These are phyloP conservation scores for Hanseniaspora guilliermondii DNA, from an alignment of 805 yeast species.

Conservation along the genomic window DNA sequence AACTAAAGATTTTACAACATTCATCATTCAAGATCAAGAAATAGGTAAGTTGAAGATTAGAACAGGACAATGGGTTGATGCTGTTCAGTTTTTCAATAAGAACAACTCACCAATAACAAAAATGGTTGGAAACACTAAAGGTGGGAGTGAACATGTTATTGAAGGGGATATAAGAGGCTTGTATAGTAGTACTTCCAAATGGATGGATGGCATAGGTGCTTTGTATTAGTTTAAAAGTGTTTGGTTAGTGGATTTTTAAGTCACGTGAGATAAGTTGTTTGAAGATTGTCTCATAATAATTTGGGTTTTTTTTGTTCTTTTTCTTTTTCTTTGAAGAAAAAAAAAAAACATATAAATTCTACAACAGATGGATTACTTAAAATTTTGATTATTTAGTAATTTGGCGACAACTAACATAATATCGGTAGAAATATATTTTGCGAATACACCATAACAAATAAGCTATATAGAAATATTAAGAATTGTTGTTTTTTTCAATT, in stretches of 20 bases:
- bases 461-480: too few species aligned
- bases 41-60: constrained; percentile 52
- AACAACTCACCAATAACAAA: constrained; percentile 40
- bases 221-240: constrained; percentile 33
- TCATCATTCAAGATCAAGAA: constrained; percentile 45
- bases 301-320: neutral
- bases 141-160: constrained; percentile 49
- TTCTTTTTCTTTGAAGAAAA: neutral
- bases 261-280: neutral
- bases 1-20: constrained; percentile 42
- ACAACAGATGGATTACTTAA: too few species aligned
- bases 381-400: too few species aligned
- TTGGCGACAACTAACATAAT: too few species aligned
- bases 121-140: constrained; percentile 55
- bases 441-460: too few species aligned
- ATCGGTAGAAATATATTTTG: too few species aligned
- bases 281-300: neutral
- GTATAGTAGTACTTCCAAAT: constrained; percentile 51
- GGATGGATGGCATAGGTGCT: constrained; percentile 69
- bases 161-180: constrained; percentile 56
- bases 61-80: constrained; percentile 85
- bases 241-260: too few species aligned
- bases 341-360: neutral
- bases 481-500: too few species aligned
- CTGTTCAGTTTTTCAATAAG: constrained; percentile 53